Evolutionary conservation across 768 basidiomycete genomes (phyloP), one percentile per base, ranked within the genome.

Genomic region (Vishniacozyma victoriae): DNA sequence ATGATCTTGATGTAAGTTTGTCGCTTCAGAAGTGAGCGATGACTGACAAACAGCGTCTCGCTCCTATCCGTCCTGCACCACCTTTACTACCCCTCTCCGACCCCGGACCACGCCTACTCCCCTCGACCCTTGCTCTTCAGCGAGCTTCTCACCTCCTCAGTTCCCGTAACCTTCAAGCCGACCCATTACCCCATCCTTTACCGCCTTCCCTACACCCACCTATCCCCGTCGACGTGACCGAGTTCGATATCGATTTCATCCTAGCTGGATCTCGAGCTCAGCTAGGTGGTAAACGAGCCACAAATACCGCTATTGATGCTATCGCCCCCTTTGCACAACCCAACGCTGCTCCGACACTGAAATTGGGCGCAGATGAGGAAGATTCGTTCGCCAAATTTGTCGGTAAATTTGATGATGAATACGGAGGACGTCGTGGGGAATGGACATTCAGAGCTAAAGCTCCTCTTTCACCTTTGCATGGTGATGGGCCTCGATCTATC

Each of bases 161-260:
- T 27, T 54, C 64, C 3, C 62, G 60, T 9, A 68, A 68, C 37
- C 54, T 69, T 4, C 62, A 65, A 25, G 57, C 60, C 18, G 68
- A 68, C 31, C 70, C 68, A 14, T 41, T 72, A 19, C 70, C 70
- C 7, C 68, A 69, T 57, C 70, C 70, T 9, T 39, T 72, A 20
- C 70, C 70, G 4, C 63, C 68, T 12, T 68, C 70, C 3, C 51
- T 72, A 0, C 70, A 72, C 42, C 68, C 68, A 20, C 70, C 70
- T 22, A 57, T 60, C 31, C 64, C 70, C 5, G 66, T 72, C 43
- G 68, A 68, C 43, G 45, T 72, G 5, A 52, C 70, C n/a, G 72
- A 72, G 36, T 72, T 74, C 48, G 73, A 74, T 54, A 66, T 74
- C 35, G 71, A 72, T 38, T 74, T 72, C 50, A 74, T 74, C 54